Evolutionary conservation across 805 yeast genomes (phyloP).

Genomic region (Spathaspora gorwiae): DNA sequence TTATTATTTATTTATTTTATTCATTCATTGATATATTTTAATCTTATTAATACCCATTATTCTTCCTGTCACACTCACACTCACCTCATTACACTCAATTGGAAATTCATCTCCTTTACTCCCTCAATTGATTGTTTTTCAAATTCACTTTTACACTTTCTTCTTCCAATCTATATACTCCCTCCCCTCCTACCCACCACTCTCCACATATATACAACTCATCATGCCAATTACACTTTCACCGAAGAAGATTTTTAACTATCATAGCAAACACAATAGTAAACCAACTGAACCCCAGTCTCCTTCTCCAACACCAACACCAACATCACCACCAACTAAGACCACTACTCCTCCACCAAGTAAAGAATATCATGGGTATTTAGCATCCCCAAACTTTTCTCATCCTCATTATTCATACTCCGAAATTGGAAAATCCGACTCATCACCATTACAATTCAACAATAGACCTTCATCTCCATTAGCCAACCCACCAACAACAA

Average conservation of each 20-base stretch:
- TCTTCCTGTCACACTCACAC: too few relatives aligned
- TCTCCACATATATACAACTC: background rate
- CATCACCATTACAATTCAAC: background rate
- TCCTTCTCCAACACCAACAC: background rate
- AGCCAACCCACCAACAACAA: constrained; percentile 8
- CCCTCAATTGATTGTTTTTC: too few relatives aligned
- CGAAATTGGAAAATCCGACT: background rate
- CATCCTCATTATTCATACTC: background rate
- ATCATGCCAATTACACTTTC: background rate
- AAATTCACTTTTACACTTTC: background rate
- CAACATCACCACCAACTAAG: background rate
- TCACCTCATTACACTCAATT: too few relatives aligned
- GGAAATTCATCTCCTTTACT: too few relatives aligned
- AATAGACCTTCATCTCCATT: constrained; percentile 5
- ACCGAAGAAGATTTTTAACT: background rate
- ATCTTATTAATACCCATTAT: too few relatives aligned
- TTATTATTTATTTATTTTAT: too few relatives aligned
- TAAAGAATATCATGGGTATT: constrained; percentile 2
- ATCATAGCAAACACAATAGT: background rate
- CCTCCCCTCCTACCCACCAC: background rate
- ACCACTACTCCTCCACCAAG: background rate
- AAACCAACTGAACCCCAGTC: background rate
- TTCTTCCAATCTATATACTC: background rate
- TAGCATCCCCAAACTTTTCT: constrained; percentile 1
- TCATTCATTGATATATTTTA: too few relatives aligned